A percentile compares a stretch with the other conserved stretches of the same genome.
Evolutionary conservation across 1,139 yeast genomes (phyloP).

Genomic region (Yamadazyma epiphylla): DNA sequence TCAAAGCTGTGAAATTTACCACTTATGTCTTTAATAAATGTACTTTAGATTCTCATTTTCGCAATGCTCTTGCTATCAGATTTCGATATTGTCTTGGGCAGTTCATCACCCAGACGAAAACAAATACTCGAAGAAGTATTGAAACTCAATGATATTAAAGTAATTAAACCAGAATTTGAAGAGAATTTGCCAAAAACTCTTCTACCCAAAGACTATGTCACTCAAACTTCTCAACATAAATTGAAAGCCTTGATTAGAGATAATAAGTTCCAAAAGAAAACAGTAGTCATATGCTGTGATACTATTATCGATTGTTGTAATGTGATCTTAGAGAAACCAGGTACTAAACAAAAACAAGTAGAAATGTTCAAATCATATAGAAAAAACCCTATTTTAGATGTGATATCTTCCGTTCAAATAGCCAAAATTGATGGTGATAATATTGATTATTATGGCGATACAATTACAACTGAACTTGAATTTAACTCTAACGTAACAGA

Average conservation of each 20-base stretch:
- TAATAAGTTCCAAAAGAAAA: slow-evolving; percentile 7
- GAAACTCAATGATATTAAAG: slow-evolving; percentile 48
- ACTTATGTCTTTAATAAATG: too few relatives aligned
- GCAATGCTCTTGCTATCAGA: not conserved
- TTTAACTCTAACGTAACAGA: slow-evolving; percentile 42
- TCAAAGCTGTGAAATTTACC: too few relatives aligned
- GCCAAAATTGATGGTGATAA: slow-evolving; percentile 25
- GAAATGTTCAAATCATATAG: slow-evolving; percentile 49
- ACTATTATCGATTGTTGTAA: slow-evolving; percentile 69
- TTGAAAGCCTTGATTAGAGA: slow-evolving; percentile 21
- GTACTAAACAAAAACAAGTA: slow-evolving; percentile 32
- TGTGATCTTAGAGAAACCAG: slow-evolving; percentile 75
- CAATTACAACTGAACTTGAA: slow-evolving; percentile 22
- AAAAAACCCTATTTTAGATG: slow-evolving; percentile 45
- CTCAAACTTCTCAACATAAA: slow-evolving; percentile 65
- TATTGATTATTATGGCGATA: not conserved
- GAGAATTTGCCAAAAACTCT: slow-evolving; percentile 66
- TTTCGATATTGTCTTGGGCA: slow-evolving; percentile 53
- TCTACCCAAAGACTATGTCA: slow-evolving; percentile 61
- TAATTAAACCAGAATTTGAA: slow-evolving; percentile 59
- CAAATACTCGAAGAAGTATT: slow-evolving; percentile 61
- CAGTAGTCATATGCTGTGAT: slow-evolving; percentile 71
- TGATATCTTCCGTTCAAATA: slow-evolving; percentile 65
- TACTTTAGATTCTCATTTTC: slow-evolving; percentile 1
- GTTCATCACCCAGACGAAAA: slow-evolving; percentile 76